phyloP scores from a whole-genome alignment of 805 yeast species.

The Cyberlindnera saturnus region DNA sequence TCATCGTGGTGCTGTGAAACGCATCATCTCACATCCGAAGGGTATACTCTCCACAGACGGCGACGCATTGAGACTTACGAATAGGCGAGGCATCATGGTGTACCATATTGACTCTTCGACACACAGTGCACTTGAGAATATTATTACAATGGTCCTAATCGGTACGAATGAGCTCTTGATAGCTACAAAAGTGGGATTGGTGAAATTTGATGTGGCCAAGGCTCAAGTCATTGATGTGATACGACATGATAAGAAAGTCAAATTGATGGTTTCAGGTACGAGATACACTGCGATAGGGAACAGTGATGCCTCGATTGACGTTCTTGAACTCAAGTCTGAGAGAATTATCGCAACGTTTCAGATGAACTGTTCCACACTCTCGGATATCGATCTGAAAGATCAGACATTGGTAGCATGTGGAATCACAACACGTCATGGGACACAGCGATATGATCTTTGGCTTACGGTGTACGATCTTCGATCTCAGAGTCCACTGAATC shows the following conservation, averaged over 20 bases:
- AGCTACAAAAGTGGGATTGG: slow-evolving; percentile 35
- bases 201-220: slow-evolving; percentile 37
- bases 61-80: slow-evolving; percentile 45
- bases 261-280: slow-evolving; percentile 42
- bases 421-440: slow-evolving; percentile 57
- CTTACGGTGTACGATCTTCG: slow-evolving; percentile 79
- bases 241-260: slow-evolving; percentile 38
- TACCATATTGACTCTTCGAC: slow-evolving; percentile 23
- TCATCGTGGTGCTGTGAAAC: slow-evolving; percentile 43
- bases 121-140: slow-evolving; percentile 27
- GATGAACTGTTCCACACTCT: slow-evolving; percentile 55
- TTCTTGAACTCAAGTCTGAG: slow-evolving; percentile 50
- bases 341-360: slow-evolving; percentile 46
- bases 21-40: slow-evolving; percentile 46
- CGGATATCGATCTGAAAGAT: slow-evolving; percentile 62
- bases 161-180: slow-evolving; percentile 39
- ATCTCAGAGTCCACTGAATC: slow-evolving; percentile 63
- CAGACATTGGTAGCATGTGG: slow-evolving; percentile 77
- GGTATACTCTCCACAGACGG: slow-evolving; percentile 55
- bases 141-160: slow-evolving; percentile 25
- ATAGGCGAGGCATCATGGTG: slow-evolving; percentile 49
- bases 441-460: slow-evolving; percentile 64
- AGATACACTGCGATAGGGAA: slow-evolving; percentile 56
- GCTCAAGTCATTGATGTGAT: slow-evolving; percentile 30
- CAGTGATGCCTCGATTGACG: slow-evolving; percentile 53